These are phyloP conservation scores for Penicillium maclennaniae DNA, from an alignment of 495 filamentous ascomycete species.

Conservation along the genomic window DNA sequence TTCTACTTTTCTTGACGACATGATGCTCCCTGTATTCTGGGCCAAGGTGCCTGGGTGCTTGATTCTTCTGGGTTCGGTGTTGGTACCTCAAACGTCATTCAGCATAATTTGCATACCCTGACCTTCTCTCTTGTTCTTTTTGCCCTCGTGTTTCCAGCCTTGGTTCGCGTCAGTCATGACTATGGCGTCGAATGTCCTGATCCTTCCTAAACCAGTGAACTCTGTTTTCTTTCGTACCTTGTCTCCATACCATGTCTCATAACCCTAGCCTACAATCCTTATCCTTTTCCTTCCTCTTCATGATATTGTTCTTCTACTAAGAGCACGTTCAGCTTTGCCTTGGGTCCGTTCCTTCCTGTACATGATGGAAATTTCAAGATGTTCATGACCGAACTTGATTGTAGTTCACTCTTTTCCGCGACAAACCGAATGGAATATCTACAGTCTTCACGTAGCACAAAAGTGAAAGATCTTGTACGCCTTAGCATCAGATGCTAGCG, in stretches of 20 bases:
- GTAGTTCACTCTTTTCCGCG: not conserved
- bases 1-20: slow-evolving; percentile 18
- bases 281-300: slow-evolving; percentile 10
- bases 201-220: slow-evolving; percentile 22
- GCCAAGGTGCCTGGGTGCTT: slow-evolving; percentile 3
- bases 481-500: not conserved
- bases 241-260: slow-evolving; percentile 14
- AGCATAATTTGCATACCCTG: slow-evolving; percentile 31
- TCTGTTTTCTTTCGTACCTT: slow-evolving; percentile 6
- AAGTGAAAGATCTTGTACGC: not conserved
- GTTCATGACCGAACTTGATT: slow-evolving; percentile 13
- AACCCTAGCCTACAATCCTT: slow-evolving; percentile 25
- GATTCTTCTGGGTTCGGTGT: slow-evolving; percentile 19
- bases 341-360: slow-evolving; percentile 22
- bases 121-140: slow-evolving; percentile 26
- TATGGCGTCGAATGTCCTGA: slow-evolving; percentile 32
- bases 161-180: slow-evolving; percentile 40
- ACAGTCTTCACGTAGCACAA: not conserved
- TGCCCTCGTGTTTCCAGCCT: slow-evolving; percentile 19
- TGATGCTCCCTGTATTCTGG: slow-evolving; percentile 19
- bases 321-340: slow-evolving; percentile 2
- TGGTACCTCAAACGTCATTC: slow-evolving; percentile 13
- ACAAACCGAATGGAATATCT: not conserved
- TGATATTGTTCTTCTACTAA: slow-evolving; percentile 5
- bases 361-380: slow-evolving; percentile 27